Conservation (phyloP, 768 basidiomycete species). For the Trametes villosa region DNA sequence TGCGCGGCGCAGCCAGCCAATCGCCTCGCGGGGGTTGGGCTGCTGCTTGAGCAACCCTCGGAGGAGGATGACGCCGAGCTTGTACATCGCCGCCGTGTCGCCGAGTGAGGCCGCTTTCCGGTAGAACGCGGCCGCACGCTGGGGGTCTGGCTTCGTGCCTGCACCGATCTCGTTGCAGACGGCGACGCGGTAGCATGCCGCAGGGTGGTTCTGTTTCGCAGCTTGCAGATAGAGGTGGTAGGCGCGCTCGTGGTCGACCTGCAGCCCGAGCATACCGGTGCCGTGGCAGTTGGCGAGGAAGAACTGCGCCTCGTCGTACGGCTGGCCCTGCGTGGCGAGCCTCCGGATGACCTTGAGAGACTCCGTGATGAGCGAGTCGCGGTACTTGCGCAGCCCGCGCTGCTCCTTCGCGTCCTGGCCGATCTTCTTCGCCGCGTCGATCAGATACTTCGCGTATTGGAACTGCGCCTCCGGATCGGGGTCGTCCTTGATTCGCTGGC, state of each 20-base stretch:
- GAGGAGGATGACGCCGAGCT: slow-evolving; percentile 97
- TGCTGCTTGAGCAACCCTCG: slow-evolving; percentile 82
- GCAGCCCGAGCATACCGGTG: slow-evolving; percentile 92
- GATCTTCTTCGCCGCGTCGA: slow-evolving; percentile 96
- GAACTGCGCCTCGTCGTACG: slow-evolving; percentile 97
- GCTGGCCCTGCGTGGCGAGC: slow-evolving; percentile 88
- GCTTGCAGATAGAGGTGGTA: slow-evolving; percentile 98
- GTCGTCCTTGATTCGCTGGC: slow-evolving; percentile 94
- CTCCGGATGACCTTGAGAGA: slow-evolving; percentile 91
- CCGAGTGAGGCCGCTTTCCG: slow-evolving; percentile 95
- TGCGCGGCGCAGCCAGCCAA: slow-evolving; percentile 92
- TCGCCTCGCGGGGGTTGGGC: slow-evolving; percentile 87
- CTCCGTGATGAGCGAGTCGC: slow-evolving; percentile 85
- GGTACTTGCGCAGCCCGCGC: slow-evolving; percentile 86
- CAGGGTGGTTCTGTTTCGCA: slow-evolving; percentile 94
- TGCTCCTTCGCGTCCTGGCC: slow-evolving; percentile 74
- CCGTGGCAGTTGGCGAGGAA: slow-evolving; percentile 98
- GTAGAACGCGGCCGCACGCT: slow-evolving; percentile 93
- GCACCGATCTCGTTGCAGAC: slow-evolving; percentile 99
- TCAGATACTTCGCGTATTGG: slow-evolving; percentile 96
- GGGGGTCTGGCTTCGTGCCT: slow-evolving; percentile 87
- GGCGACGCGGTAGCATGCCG: slow-evolving; percentile 94
- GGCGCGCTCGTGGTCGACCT: slow-evolving; percentile 96
- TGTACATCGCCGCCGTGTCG: slow-evolving; percentile 99
- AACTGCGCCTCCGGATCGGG: slow-evolving; percentile 99